Conservation (phyloP, 331 rosid species). For the Acacia concinna region DNA sequence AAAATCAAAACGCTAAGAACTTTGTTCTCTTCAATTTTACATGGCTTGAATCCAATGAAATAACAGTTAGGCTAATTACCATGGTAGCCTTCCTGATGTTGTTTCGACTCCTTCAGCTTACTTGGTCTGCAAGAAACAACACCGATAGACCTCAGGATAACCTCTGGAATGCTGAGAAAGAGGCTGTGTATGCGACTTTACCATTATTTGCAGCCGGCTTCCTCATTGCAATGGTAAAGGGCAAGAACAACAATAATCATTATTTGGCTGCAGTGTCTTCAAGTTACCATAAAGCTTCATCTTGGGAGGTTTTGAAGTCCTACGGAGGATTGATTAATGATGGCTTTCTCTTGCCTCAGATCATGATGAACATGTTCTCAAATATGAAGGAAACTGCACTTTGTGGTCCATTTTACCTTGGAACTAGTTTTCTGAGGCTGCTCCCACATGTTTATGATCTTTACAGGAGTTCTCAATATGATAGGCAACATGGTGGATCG, state of each 20-base stretch:
- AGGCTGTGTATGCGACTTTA: constrained; percentile 35
- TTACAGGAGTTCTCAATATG: constrained; percentile 40
- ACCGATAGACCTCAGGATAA: constrained; percentile 20
- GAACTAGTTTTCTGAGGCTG: constrained; percentile 57
- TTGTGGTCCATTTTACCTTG: constrained; percentile 49
- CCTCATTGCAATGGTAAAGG: constrained; percentile 37
- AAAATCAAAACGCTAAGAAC: constrained; percentile 19
- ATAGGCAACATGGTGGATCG: background rate
- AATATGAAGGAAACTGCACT: constrained; percentile 40
- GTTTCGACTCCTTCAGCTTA: constrained; percentile 51
- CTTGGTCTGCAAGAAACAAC: constrained; percentile 54
- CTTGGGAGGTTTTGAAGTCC: constrained; percentile 48
- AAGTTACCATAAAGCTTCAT: constrained; percentile 1
- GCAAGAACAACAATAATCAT: constrained; percentile 20
- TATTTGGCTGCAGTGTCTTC: background rate
- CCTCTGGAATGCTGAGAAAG: constrained; percentile 50
- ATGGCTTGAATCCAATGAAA: constrained; percentile 58
- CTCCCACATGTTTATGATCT: constrained; percentile 65
- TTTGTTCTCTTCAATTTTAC: constrained; percentile 37
- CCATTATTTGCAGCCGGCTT: constrained; percentile 46
- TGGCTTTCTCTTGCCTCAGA: constrained; percentile 66
- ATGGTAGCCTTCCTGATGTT: constrained; percentile 62
- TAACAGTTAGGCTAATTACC: constrained; percentile 40
- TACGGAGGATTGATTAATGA: constrained; percentile 55
- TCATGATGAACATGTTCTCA: constrained; percentile 47